These are phyloP conservation scores for Isochrysis galbana DNA, from an alignment of 78 protist species.

Conservation along the genomic window DNA sequence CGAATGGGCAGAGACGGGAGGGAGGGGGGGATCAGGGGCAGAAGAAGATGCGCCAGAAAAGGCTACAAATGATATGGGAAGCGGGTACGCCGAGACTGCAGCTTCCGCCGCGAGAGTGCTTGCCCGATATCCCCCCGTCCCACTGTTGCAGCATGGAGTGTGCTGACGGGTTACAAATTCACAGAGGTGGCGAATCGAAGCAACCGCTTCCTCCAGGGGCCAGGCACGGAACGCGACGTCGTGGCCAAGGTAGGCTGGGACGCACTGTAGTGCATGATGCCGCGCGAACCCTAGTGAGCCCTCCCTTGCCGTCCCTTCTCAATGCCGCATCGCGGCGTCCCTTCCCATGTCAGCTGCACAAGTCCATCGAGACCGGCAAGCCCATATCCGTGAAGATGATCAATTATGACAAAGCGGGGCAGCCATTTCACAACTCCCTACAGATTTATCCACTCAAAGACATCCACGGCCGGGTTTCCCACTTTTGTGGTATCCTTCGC, in stretches of 20 bases:
- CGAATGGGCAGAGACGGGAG: too few relatives aligned
- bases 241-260: too few relatives aligned
- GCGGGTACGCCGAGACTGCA: too few relatives aligned
- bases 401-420: background rate
- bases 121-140: background rate
- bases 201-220: background rate
- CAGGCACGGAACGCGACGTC: background rate
- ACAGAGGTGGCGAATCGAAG: background rate
- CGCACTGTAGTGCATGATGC: too few relatives aligned
- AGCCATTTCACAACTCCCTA: background rate
- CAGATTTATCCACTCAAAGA: background rate
- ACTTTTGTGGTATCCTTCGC: background rate
- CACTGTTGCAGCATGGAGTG: background rate
- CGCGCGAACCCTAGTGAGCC: too few relatives aligned
- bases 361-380: background rate
- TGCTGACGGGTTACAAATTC: background rate
- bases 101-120: background rate
- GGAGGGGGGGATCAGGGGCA: too few relatives aligned
- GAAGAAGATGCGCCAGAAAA: too few relatives aligned
- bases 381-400: background rate
- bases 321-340: background rate
- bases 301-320: background rate
- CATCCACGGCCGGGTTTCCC: background rate
- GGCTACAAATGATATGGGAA: too few relatives aligned
- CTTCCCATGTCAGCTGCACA: background rate